Evolutionary conservation across 1,284 basidiomycete genomes (phyloP), one percentile per base, ranked within the genome.

Genomic region (Trichosporon asahii): DNA sequence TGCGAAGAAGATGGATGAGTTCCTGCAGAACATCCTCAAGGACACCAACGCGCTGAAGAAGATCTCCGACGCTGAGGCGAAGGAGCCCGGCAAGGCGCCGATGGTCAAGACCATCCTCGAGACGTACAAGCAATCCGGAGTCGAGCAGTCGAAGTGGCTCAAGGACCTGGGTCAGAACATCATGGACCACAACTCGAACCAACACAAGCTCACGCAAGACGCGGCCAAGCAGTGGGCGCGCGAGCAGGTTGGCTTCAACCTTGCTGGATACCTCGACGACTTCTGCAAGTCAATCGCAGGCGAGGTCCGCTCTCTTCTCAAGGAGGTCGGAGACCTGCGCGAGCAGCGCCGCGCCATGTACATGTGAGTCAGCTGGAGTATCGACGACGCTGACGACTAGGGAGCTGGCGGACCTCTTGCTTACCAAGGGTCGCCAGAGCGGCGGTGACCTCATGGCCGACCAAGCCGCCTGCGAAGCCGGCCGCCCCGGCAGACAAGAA

Each of bases 241-340:
- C 53, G 82, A 84, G 69, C 82, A 84, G 70, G 80, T 84, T 49
- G 82, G 78, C 2, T 84, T 83, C 79, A 84, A 84, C 67, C 68
- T 84, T 49, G 76, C 80, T 37, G 82, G 82, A 72, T 83, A 84
- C 18, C 29, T 57, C n/a, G 46, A 53, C 57, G 65, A 55, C 29
- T 69, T 66, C 27, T 49, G 33, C 64, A 29, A 37, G 37, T 76
- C 76, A 1, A 75, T 84, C 33, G 80, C 82, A 15, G 74, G 77
- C 53, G 83, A 84, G 69, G 82, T 83, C 14, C 75, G 82, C 44
- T 75, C 76, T 9, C 72, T 84, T 27, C 71, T 83, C 44, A 83
- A 82, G 70, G 83, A 84, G 67, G 83, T 84, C 6, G 81, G 81
- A 6, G 81, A 82, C 70, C 72, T 84, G 35, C 74, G 82, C 55